Percentiles rank a stretch among this genome's conserved stretches.
These are phyloP conservation scores for Globisporangium irregulare DNA, from an alignment of 352 stramenopile species.

Conservation along the genomic window DNA sequence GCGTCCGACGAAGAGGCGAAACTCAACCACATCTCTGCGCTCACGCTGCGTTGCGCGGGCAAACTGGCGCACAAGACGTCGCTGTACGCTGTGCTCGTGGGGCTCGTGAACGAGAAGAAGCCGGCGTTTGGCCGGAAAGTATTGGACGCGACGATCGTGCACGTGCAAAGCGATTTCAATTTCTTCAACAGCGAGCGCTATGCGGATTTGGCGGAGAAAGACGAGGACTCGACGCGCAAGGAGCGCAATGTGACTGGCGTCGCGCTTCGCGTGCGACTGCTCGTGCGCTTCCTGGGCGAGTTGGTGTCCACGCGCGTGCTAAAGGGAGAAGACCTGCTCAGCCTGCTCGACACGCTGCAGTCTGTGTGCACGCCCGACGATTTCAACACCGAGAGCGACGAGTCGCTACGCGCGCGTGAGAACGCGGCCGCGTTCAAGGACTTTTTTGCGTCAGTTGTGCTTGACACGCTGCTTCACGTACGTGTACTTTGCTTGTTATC, in stretches of 20 bases:
- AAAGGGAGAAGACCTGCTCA: constrained; percentile 58
- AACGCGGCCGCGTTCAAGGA: constrained; percentile 71
- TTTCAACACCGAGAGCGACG: constrained; percentile 49
- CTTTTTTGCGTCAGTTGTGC: constrained; percentile 64
- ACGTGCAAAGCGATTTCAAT: constrained; percentile 56
- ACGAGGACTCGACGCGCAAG: constrained; percentile 34
- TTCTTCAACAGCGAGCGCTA: constrained; percentile 40
- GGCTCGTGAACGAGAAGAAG: constrained; percentile 65
- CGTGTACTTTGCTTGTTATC: too few species aligned
- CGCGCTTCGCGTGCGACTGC: constrained; percentile 47
- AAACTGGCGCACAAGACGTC: constrained; percentile 69
- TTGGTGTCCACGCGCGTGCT: constrained; percentile 56
- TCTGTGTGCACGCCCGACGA: constrained; percentile 59
- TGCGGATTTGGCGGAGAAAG: constrained; percentile 19
- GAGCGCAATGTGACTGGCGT: constrained; percentile 26
- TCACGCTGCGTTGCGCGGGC: constrained; percentile 51
- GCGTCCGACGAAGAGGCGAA: constrained; percentile 51
- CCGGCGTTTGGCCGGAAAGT: constrained; percentile 53
- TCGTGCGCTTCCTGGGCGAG: constrained; percentile 64
- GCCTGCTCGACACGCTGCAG: constrained; percentile 60
- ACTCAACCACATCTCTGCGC: constrained; percentile 43
- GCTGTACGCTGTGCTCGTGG: constrained; percentile 63
- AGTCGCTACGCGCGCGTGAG: constrained; percentile 39
- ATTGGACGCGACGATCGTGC: constrained; percentile 28
- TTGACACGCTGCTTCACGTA: constrained; percentile 69